Evolutionary conservation across 202 grass and related monocot species (phyloP), one percentile per base, ranked within the genome.

Genomic region (Digitaria exilis): DNA sequence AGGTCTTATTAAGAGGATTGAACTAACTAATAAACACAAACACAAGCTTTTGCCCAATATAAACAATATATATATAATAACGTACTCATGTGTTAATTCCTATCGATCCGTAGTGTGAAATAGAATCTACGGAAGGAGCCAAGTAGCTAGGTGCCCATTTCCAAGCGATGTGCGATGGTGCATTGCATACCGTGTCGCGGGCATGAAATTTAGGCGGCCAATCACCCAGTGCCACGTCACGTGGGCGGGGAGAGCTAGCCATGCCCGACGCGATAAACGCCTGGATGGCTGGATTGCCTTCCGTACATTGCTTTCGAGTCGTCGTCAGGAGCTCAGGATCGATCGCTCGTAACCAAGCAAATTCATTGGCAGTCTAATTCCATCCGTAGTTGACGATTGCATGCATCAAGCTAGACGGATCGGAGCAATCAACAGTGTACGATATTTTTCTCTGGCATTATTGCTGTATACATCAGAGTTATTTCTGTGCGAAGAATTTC

Each of bases 281-380:
- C 61, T 58, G 76, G 61, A 61, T 84, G 80, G 80, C 87, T 44
- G n/a, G n/a, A n/a, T n/a, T 66, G n/a, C n/a, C n/a, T n/a, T 80
- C 51, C 74, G 28, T 83, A 25, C 61, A 57, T 73, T 68, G 72
- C 82, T 84, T 68, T 68, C 48, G 49, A 17, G 25, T 69, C n/a
- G 35, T 65, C 34, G 1, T n/a, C 10, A 45, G 35, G 13, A 69
- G 25, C 66, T 28, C 66, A 35, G 35, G 39, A 69, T 49, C n/a
- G n/a, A n/a, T n/a, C 9, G 5, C 29, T 43, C 37, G 19, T 45
- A 84, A 43, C 37, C 81, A 75, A 75, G 70, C 12, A 83, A 75
- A 56, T 29, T 57, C 59, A 1, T 3, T 39, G 7, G 1, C 37
- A 39, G 13, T 8, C n/a, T 63, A 61, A 41, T 83, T 75, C 3